phyloP scores from a whole-genome alignment of 2,329 filamentous ascomycete species.

The Hymenoscyphus linearis region DNA sequence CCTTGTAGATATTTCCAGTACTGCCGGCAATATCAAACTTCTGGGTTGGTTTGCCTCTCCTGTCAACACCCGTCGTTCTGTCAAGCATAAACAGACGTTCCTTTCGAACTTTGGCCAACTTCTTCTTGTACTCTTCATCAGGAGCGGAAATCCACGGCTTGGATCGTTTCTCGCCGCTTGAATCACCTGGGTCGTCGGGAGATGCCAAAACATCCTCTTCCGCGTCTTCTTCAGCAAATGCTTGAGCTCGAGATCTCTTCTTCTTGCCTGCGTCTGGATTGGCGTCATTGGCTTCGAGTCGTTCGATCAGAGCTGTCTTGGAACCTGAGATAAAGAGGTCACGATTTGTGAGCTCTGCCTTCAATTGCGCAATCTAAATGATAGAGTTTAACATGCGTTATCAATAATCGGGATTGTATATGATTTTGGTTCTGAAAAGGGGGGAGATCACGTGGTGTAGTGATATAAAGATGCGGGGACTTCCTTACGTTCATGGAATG shows the following conservation, averaged over 20 bases:
- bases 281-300: neutral
- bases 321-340: constrained; percentile 5
- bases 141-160: constrained; percentile 14
- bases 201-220: neutral
- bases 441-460: neutral
- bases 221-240: neutral
- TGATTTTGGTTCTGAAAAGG: neutral
- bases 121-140: constrained; percentile 16
- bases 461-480: neutral
- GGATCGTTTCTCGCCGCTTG: constrained; percentile 11
- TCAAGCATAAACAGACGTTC: constrained; percentile 24
- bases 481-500: neutral
- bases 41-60: constrained; percentile 9
- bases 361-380: constrained; percentile 6
- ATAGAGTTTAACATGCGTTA: neutral
- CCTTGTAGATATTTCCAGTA: constrained; percentile 18
- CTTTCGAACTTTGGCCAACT: constrained; percentile 15
- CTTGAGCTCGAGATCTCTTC: neutral
- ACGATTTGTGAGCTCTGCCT: constrained; percentile 5
- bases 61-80: constrained; percentile 9
- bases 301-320: constrained; percentile 7
- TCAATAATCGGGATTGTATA: neutral
- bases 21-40: constrained; percentile 20
- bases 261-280: neutral
- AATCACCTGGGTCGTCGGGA: neutral